Base-by-base conservation (phyloP, 1,284 basidiomycete genomes). In the Fomitiporia mediterranea region DNA sequence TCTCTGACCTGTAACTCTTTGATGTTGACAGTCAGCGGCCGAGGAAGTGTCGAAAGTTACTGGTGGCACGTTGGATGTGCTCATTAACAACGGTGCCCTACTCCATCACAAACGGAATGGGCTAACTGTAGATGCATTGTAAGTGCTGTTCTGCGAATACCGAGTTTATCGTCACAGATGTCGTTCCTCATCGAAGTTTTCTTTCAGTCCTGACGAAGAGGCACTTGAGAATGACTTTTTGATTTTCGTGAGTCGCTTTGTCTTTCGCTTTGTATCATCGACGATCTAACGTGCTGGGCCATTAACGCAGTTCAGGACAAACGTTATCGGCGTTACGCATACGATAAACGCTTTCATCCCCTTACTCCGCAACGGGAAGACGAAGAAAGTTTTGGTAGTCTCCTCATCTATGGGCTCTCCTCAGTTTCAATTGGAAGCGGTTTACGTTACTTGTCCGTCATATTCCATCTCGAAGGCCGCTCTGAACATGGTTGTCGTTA, bases 301-400 rank as follows among this genome's bases (percentile, higher is more conserved):
- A 34, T 23, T 4, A 17, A 6, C 28, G 28, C 46, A 67, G 66
- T 67, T 53, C 64, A 64, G 69, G 25, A 59, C 68, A 27, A 77
- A 77, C 60, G 69, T 71, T 30, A 55, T 75, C 39, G 73, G 74
- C 15, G 62, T 66, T 11, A 64, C 75, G 6, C 67, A 69, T 55
- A 65, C 67, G 39, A 72, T 66, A 56, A 70, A 72, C 57, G 66
- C 67, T 0, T 71, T 74, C 63, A 65, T 77, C 2, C 74, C 75
- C 1, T 69, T 78, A 21, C 64, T 77, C 13, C 64, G 65, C 19
- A 67, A 66, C 4, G 69, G 73, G 5, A 47, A 64, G 1, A 53
- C 60, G 19, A 74, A 74, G 63, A 75, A 72, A 59, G 69, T 76
- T 37, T 60, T 75, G 58, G 61, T 66, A 13, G 50, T 75, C 56